Conservation (phyloP, 495 filamentous ascomycete genomes). For the Penicillium desertorum region DNA sequence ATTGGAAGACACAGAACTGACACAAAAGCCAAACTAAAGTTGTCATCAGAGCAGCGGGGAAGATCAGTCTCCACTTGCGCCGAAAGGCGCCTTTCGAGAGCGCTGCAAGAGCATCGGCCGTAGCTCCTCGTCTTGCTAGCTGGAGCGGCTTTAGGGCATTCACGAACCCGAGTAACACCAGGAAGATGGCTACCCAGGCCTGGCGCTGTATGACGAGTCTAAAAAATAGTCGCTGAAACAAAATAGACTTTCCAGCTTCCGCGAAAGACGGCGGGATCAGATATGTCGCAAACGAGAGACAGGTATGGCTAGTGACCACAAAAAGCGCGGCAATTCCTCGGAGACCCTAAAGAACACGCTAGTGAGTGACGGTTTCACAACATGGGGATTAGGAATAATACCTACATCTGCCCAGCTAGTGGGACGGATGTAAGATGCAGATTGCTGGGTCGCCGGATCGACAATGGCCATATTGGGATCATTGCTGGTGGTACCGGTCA, state of each 20-base stretch:
- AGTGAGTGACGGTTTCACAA: background rate
- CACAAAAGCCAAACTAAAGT: conserved; percentile 12
- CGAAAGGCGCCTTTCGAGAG: conserved; percentile 16
- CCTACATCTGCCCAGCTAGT: conserved; percentile 18
- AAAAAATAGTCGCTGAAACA: conserved; percentile 16
- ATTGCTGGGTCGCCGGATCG: conserved; percentile 9
- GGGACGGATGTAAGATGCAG: conserved; percentile 1
- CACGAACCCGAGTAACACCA: conserved; percentile 16
- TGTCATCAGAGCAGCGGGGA: conserved; percentile 12
- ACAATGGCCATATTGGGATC: conserved; percentile 12
- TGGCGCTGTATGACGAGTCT: conserved; percentile 17
- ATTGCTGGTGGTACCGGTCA: conserved; percentile 7
- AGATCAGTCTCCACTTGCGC: conserved; percentile 15
- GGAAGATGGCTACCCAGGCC: conserved; percentile 16
- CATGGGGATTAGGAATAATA: background rate
- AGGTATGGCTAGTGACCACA: conserved; percentile 18
- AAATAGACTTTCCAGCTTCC: conserved; percentile 10
- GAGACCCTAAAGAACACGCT: conserved; percentile 5
- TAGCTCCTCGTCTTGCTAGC: conserved; percentile 15
- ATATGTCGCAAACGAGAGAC: conserved; percentile 14
- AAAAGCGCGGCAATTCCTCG: conserved; percentile 18
- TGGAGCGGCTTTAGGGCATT: conserved; percentile 18
- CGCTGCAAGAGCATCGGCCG: conserved; percentile 10
- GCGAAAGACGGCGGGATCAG: conserved; percentile 10
- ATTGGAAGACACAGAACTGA: conserved; percentile 15